These are phyloP conservation scores for Phytophthora uliginosa DNA, from an alignment of 352 stramenopile species.

Conservation along the genomic window DNA sequence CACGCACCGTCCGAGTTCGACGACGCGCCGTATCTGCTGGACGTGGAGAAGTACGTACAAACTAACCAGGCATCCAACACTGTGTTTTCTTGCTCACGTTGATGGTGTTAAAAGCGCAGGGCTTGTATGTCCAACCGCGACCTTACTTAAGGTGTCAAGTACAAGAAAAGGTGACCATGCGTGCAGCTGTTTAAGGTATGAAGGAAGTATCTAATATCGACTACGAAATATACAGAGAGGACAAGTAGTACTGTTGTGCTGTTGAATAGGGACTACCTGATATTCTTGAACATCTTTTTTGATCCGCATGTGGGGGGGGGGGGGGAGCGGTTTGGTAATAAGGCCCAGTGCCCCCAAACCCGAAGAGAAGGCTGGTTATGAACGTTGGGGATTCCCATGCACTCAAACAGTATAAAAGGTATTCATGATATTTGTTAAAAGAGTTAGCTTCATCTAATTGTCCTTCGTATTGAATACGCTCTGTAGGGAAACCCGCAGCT, in stretches of 20 bases:
- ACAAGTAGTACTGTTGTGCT: background rate
- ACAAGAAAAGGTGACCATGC: too few species aligned
- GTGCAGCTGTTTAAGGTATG: too few species aligned
- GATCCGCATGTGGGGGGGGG: constrained; percentile 25
- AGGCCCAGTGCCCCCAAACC: constrained; percentile 23
- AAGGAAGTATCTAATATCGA: background rate
- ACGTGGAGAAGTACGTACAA: too few species aligned
- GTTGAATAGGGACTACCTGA: background rate
- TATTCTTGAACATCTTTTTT: constrained; percentile 2
- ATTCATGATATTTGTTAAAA: constrained; percentile 6
- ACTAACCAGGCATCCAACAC: too few species aligned
- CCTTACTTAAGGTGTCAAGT: too few species aligned
- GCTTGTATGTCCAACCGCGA: too few species aligned
- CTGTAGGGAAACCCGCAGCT: constrained; percentile 21
- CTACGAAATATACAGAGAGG: background rate
- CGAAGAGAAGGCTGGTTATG: constrained; percentile 10
- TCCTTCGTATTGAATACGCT: constrained; percentile 27
- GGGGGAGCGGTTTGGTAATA: constrained; percentile 22
- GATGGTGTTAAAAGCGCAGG: too few species aligned
- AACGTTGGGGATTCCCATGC: background rate
- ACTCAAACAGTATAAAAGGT: constrained; percentile 5
- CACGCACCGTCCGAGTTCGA: too few species aligned
- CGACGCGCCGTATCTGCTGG: too few species aligned
- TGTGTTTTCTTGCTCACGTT: too few species aligned
- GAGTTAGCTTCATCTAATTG: constrained; percentile 17